phyloP scores from a whole-genome alignment of 2,329 filamentous ascomycete genomes.

The Fusarium chuoi region DNA sequence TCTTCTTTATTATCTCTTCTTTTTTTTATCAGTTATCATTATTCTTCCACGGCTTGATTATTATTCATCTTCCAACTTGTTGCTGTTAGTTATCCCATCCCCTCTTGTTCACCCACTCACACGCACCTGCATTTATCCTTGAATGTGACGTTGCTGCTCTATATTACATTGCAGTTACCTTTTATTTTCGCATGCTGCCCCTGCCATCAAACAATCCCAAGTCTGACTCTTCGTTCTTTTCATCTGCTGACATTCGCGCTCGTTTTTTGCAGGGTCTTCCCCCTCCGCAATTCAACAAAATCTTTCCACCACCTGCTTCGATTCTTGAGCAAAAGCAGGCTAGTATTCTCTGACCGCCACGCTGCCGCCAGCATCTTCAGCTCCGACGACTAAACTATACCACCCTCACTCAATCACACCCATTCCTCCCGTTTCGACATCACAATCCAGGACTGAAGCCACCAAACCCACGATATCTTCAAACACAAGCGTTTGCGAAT shows the following conservation, averaged over 20 bases:
- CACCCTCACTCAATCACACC: constrained; percentile 6
- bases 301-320: constrained; percentile 3
- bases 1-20: constrained; percentile 2
- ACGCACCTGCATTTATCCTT: constrained; percentile 3
- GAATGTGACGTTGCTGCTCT: constrained; percentile 28
- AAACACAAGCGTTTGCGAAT: constrained; percentile 2
- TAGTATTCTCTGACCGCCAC: constrained; percentile 34
- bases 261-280: constrained; percentile 13
- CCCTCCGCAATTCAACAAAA: constrained; percentile 9
- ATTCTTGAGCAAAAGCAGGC: constrained; percentile 18
- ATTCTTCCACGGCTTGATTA: neutral
- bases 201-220: constrained; percentile 1
- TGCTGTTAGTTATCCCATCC: constrained; percentile 13
- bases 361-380: constrained; percentile 16
- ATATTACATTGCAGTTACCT: constrained; percentile 1
- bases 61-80: neutral
- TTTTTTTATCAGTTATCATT: neutral
- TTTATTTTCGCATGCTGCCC: constrained; percentile 16
- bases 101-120: constrained; percentile 2
- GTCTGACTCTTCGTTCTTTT: constrained; percentile 3
- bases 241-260: constrained; percentile 16
- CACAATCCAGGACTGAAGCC: constrained; percentile 12
- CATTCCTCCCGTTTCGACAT: constrained; percentile 11
- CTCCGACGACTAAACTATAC: constrained; percentile 1
- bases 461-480: constrained; percentile 3